Evolutionary conservation across 2,329 filamentous ascomycete genomes (phyloP).

Genomic region (Saccharata proteae): DNA sequence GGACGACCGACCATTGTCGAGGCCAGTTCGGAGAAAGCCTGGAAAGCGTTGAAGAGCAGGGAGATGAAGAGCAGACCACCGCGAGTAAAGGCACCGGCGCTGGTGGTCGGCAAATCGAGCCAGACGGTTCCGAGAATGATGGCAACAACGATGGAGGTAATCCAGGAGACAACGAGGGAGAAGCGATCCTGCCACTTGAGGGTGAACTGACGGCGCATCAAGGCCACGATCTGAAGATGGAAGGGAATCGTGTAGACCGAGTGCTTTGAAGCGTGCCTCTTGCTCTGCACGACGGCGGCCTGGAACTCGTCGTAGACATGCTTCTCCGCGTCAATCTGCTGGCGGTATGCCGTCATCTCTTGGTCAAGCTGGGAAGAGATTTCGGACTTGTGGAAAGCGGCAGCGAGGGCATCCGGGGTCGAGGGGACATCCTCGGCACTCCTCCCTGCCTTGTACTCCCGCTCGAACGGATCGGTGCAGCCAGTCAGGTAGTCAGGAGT

Average conservation of each 20-base stretch:
- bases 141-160: conserved; percentile 58
- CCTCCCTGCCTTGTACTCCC: conserved; percentile 58
- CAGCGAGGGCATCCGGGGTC: conserved; percentile 51
- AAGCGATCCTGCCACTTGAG: conserved; percentile 81
- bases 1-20: conserved; percentile 63
- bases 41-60: conserved; percentile 77
- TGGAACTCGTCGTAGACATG: conserved; percentile 65
- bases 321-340: conserved; percentile 50
- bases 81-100: conserved; percentile 63
- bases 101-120: conserved; percentile 52
- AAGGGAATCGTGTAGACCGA: conserved; percentile 79
- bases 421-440: conserved; percentile 56
- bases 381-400: conserved; percentile 57
- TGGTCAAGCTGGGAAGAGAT: conserved; percentile 43
- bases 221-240: conserved; percentile 67
- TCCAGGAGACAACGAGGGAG: conserved; percentile 62
- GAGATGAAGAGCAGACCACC: conserved; percentile 72
- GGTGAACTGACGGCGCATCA: conserved; percentile 73
- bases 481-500: conserved; percentile 73
- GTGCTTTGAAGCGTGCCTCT: conserved; percentile 58
- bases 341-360: conserved; percentile 60
- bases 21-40: conserved; percentile 67
- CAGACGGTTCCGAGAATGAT: conserved; percentile 73
- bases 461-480: conserved; percentile 74
- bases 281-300: conserved; percentile 62